Evolutionary conservation across 257 asterid species (phyloP), one percentile per base, ranked within the genome.

Genomic region (Ophiorrhiza pumila): DNA sequence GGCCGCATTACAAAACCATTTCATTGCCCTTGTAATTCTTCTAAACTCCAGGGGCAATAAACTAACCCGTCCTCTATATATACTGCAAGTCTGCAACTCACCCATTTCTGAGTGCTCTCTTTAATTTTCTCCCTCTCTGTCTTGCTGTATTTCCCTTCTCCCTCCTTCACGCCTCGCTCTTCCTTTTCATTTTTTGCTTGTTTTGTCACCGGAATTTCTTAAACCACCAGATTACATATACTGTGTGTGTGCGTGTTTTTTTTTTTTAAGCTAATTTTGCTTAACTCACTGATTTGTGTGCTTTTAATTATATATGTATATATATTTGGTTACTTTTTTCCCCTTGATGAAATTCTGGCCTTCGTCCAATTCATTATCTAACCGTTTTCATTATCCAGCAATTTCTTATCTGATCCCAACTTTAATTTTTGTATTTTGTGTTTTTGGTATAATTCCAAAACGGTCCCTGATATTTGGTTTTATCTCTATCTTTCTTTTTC

Each of bases 21-120:
- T 67, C 55, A 45, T n/a, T 34, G n/a, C 60, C 62, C 73, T 22
- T 53, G 76, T 77, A 77, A 69, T 68, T 69, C 29, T 7, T 20
- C 8, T 2, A 12, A 77, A 74, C 73, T 65, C 25, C 32, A 74
- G 80, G 81, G 80, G 68, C 73, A 37, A 0, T 46, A 20, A 10
- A 0, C 7, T 12, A 31, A 15, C 34, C 59, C 9, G 32, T 29
- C 31, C 47, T 52, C 82, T 77, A 81, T 81, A 81, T 46, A 81
- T 74, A 32, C 20, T 23, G 1, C 34, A 3, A 5, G 1, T 52
- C 35, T n/a, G n/a, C n/a, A n/a, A 0, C 42, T 7, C 56, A 0
- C 45, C 76, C 49, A 70, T 29, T 27, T 37, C 7, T 32, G 49
- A 52, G 14, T 53, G 64, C 67, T 35, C 7, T 37, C 46, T 20